Conservation (phyloP, 2,329 filamentous ascomycete genomes). For the Sarocladiaceae sp. region DNA sequence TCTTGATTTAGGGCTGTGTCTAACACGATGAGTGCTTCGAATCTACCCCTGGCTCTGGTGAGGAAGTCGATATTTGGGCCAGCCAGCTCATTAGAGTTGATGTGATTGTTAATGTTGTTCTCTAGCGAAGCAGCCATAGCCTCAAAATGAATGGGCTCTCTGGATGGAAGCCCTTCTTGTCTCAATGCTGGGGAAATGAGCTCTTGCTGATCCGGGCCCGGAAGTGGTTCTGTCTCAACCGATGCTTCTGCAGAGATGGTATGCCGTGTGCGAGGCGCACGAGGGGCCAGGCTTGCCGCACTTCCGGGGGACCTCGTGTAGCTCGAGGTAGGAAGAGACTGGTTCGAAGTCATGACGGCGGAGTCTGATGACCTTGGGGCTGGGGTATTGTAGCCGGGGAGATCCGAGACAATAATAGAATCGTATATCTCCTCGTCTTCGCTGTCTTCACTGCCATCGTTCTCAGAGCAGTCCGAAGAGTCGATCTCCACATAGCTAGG, state of each 20-base stretch:
- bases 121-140: neutral
- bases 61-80: neutral
- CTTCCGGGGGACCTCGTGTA: neutral
- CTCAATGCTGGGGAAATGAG: neutral
- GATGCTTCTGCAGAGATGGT: neutral
- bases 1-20: neutral
- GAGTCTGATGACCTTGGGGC: neutral
- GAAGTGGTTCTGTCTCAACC: neutral
- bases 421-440: neutral
- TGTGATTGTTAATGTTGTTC: neutral
- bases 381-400: neutral
- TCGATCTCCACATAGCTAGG: neutral
- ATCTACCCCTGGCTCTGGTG: neutral
- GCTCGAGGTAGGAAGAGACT: neutral
- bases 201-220: neutral
- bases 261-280: neutral
- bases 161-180: neutral
- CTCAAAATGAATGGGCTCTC: neutral
- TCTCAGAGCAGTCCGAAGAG: neutral
- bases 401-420: neutral
- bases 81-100: neutral
- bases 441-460: neutral
- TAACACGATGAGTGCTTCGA: neutral
- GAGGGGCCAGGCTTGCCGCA: neutral
- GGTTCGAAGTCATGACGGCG: neutral